A percentile compares a stretch with the other conserved stretches of the same genome.
Conservation (phyloP, 2,329 filamentous ascomycete genomes). For the Madurella fahalii region DNA sequence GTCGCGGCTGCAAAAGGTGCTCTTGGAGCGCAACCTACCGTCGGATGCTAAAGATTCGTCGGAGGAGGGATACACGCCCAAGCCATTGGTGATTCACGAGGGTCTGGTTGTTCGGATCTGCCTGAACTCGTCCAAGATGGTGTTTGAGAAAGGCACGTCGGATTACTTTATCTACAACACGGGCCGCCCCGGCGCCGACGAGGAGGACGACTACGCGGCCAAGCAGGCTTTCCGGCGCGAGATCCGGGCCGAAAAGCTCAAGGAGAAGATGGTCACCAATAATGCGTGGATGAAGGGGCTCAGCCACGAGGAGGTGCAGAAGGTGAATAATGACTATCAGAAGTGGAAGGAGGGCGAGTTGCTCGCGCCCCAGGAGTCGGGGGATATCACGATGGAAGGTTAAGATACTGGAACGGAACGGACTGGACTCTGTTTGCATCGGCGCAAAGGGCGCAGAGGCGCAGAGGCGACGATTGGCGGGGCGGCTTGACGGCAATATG, state of each 20-base stretch:
- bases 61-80: conserved; percentile 59
- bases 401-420: conserved; percentile 1
- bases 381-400: conserved; percentile 19
- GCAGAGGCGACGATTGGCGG: background rate
- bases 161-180: conserved; percentile 72
- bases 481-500: background rate
- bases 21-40: conserved; percentile 68
- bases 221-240: conserved; percentile 31
- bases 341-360: conserved; percentile 47
- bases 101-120: conserved; percentile 69
- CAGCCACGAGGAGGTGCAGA: conserved; percentile 71
- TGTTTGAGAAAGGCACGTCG: conserved; percentile 66
- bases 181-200: conserved; percentile 36
- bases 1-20: conserved; percentile 61
- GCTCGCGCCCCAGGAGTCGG: conserved; percentile 3
- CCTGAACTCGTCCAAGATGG: conserved; percentile 72
- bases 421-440: background rate
- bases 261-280: conserved; percentile 79
- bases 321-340: conserved; percentile 63
- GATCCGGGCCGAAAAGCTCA: conserved; percentile 48
- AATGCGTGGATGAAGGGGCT: conserved; percentile 75
- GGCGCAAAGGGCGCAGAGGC: conserved; percentile 1
- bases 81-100: conserved; percentile 60
- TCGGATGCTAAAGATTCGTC: conserved; percentile 57
- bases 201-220: conserved; percentile 57